Conservation (phyloP, 306 rosid species). For the Nissolia schottii region DNA sequence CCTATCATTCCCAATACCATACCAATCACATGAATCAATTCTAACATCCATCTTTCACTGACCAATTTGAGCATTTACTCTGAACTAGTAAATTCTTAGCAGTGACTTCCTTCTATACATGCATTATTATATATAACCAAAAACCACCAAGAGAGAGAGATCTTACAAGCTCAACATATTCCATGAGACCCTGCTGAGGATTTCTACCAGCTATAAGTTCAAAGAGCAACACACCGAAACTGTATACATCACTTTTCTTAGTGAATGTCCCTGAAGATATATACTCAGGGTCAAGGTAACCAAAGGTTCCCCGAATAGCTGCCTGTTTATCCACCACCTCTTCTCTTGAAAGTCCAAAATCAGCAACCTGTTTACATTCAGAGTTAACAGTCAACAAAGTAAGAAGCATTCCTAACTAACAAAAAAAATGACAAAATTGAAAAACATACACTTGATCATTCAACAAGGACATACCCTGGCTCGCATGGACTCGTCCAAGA, state of each 20-base stretch:
- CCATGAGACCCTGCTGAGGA: constrained; percentile 99
- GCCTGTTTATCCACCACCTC: constrained; percentile 88
- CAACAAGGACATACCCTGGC: constrained; percentile 64
- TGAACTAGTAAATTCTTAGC: background rate
- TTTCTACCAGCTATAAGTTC: constrained; percentile 92
- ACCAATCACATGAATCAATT: too few relatives aligned
- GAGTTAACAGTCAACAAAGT: background rate
- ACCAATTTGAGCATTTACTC: too few relatives aligned
- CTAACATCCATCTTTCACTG: too few relatives aligned
- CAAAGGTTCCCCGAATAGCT: constrained; percentile 83
- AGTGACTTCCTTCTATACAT: constrained; percentile 12
- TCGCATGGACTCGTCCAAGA: constrained; percentile 87
- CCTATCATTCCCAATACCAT: too few relatives aligned
- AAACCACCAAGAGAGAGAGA: constrained; percentile 21
- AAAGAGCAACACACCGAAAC: constrained; percentile 91
- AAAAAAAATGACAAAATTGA: background rate
- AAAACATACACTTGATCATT: background rate
- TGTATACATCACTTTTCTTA: constrained; percentile 96
- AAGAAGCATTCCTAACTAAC: background rate
- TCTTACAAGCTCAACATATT: constrained; percentile 92
- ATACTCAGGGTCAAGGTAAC: constrained; percentile 95
- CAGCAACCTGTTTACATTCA: constrained; percentile 77
- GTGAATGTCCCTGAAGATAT: constrained; percentile 85
- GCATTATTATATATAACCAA: background rate
- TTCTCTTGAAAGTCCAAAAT: constrained; percentile 96